Percentiles rank a stretch among this genome's conserved stretches.
phyloP scores from a whole-genome alignment of 495 filamentous ascomycete species.

The Astrothelium subdiscretum region DNA sequence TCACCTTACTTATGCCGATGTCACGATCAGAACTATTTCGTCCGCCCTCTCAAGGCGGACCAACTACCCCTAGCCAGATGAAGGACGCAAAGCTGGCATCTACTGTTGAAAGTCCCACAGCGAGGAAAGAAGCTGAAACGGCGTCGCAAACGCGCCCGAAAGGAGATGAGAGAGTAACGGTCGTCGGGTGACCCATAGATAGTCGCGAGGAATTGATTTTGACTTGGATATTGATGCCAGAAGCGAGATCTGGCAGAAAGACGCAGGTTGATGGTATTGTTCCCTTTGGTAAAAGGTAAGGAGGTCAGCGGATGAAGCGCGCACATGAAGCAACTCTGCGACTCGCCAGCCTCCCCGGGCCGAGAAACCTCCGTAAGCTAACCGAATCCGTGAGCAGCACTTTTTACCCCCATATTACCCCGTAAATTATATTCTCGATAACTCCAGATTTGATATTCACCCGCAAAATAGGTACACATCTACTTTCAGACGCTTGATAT shows the following conservation, averaged over 20 bases:
- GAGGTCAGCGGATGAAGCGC: background rate
- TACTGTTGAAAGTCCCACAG: slow-evolving; percentile 17
- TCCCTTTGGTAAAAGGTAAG: background rate
- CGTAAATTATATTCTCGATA: too few species aligned
- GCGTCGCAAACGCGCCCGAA: background rate
- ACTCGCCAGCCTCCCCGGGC: background rate
- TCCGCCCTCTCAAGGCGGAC: slow-evolving; percentile 40
- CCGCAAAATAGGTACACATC: too few species aligned
- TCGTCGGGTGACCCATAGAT: background rate
- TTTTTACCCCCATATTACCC: too few species aligned
- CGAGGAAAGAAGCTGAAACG: background rate
- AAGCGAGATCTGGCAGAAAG: background rate
- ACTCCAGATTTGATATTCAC: too few species aligned
- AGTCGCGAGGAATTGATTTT: background rate
- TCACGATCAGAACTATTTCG: slow-evolving; percentile 14
- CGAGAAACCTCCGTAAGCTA: too few species aligned
- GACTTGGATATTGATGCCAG: background rate
- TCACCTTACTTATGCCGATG: background rate
- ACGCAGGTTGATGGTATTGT: background rate
- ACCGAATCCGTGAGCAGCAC: too few species aligned
- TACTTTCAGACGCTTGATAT: too few species aligned
- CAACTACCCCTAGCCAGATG: slow-evolving; percentile 31
- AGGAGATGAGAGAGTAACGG: background rate
- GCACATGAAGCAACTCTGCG: background rate
- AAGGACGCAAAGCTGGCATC: slow-evolving; percentile 27